Percentiles rank a stretch among this genome's conserved stretches.
Conservation (phyloP, 129 eudicot species). For the Chrysanthemum lavandulifolium region DNA sequence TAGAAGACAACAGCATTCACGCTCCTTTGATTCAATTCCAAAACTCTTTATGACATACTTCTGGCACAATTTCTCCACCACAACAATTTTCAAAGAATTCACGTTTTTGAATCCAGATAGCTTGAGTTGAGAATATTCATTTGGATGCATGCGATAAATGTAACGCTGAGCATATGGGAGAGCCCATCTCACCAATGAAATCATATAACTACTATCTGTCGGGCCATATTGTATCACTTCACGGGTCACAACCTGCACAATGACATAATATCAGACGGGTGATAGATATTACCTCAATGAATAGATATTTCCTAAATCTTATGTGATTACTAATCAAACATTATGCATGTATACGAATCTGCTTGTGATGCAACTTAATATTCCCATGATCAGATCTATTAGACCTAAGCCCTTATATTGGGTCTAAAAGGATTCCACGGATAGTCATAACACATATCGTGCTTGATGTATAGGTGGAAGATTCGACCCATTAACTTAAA, state of each 20-base stretch:
- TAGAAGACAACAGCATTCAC: conserved; percentile 57
- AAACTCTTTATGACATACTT: conserved; percentile 49
- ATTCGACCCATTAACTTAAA: too few relatives aligned
- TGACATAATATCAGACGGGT: neutral
- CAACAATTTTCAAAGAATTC: conserved; percentile 39
- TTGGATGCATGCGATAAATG: conserved; percentile 50
- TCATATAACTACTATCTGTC: conserved; percentile 45
- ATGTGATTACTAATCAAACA: too few relatives aligned
- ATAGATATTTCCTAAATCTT: neutral
- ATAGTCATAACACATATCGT: too few relatives aligned
- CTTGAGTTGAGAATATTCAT: conserved; percentile 53
- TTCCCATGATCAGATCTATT: too few relatives aligned
- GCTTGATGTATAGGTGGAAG: too few relatives aligned
- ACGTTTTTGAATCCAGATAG: conserved; percentile 44
- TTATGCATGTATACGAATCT: too few relatives aligned
- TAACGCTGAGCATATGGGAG: conserved; percentile 89
- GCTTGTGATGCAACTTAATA: too few relatives aligned
- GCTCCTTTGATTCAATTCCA: conserved; percentile 49
- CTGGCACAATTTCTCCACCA: conserved; percentile 67
- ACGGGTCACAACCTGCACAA: conserved; percentile 68
- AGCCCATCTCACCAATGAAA: conserved; percentile 66
- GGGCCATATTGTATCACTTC: conserved; percentile 70
- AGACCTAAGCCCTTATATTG: too few relatives aligned
- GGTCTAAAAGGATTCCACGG: too few relatives aligned
- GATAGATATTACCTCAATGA: neutral